phyloP scores from a whole-genome alignment of 2,329 filamentous ascomycete species.

The Exserohilum rostratum region DNA sequence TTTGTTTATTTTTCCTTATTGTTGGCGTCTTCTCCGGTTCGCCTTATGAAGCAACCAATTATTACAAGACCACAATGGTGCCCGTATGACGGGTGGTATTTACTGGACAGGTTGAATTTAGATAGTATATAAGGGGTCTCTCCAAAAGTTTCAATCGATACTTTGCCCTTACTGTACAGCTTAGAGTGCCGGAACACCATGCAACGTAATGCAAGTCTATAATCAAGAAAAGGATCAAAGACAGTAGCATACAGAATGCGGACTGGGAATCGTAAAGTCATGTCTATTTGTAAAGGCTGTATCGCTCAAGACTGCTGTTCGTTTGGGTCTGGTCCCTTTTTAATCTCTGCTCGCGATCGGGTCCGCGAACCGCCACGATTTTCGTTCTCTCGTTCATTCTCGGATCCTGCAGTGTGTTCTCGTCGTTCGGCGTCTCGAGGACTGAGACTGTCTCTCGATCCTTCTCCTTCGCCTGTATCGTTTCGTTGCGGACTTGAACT shows the following conservation, averaged over 20 bases:
- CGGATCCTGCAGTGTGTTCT: background rate
- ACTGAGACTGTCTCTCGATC: background rate
- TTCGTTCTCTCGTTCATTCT: constrained; percentile 6
- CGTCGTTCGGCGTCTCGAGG: background rate
- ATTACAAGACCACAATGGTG: too few relatives aligned
- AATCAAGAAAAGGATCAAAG: background rate
- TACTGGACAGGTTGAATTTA: too few relatives aligned
- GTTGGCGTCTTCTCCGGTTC: too few relatives aligned
- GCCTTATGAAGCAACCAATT: too few relatives aligned
- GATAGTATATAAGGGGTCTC: too few relatives aligned
- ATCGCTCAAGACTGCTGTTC: background rate
- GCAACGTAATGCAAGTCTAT: constrained; percentile 8
- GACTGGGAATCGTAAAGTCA: background rate
- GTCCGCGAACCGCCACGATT: constrained; percentile 14
- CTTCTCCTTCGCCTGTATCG: background rate
- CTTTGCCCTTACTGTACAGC: background rate
- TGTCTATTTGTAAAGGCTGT: background rate
- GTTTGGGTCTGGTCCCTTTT: background rate
- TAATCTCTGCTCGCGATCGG: background rate
- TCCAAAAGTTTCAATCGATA: too few relatives aligned
- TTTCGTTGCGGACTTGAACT: background rate
- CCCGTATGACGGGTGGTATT: too few relatives aligned
- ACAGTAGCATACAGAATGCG: background rate
- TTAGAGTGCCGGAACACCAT: constrained; percentile 3
- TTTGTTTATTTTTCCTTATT: too few relatives aligned